Conservation (phyloP, 257 asterid species). For the Pogostemon cablin region DNA sequence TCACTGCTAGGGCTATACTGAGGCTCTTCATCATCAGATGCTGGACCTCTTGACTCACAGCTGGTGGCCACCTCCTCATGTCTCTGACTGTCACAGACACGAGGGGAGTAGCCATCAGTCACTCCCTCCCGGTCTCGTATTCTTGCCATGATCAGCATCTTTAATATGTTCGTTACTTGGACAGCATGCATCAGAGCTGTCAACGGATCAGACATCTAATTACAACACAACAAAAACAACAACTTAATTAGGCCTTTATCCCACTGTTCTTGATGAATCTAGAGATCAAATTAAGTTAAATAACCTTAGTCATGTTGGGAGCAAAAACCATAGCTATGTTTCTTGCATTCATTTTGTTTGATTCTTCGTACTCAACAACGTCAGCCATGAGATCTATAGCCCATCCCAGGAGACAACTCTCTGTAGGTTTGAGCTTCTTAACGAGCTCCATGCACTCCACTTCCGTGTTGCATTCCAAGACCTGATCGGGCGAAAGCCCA, state of each 20-base stretch:
- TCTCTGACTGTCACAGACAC: slow-evolving; percentile 41
- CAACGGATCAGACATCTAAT: slow-evolving; percentile 86
- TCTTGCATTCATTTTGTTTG: slow-evolving; percentile 88
- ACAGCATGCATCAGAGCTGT: slow-evolving; percentile 94
- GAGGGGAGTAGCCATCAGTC: slow-evolving; percentile 45
- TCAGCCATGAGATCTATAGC: slow-evolving; percentile 96
- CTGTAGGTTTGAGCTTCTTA: slow-evolving; percentile 67
- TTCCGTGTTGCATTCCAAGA: slow-evolving; percentile 62
- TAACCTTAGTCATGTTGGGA: slow-evolving; percentile 94
- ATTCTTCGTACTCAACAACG: slow-evolving; percentile 74
- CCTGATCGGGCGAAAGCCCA: slow-evolving; percentile 75
- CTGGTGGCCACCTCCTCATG: slow-evolving; percentile 51
- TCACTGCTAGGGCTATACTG: slow-evolving; percentile 48
- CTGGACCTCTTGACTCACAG: slow-evolving; percentile 52
- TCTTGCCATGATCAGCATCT: slow-evolving; percentile 60
- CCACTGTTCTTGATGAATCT: background rate
- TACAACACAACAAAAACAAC: slow-evolving; percentile 14
- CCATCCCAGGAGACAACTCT: slow-evolving; percentile 75
- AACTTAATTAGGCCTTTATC: too few relatives aligned
- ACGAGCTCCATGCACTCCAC: slow-evolving; percentile 66
- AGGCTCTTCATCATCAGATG: slow-evolving; percentile 49
- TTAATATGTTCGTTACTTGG: slow-evolving; percentile 85
- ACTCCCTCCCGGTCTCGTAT: slow-evolving; percentile 68
- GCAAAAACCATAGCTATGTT: slow-evolving; percentile 92
- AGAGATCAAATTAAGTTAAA: too few relatives aligned